Evolutionary conservation across 1,139 yeast genomes (phyloP).

Genomic region (Yamadazyma siamensis): DNA sequence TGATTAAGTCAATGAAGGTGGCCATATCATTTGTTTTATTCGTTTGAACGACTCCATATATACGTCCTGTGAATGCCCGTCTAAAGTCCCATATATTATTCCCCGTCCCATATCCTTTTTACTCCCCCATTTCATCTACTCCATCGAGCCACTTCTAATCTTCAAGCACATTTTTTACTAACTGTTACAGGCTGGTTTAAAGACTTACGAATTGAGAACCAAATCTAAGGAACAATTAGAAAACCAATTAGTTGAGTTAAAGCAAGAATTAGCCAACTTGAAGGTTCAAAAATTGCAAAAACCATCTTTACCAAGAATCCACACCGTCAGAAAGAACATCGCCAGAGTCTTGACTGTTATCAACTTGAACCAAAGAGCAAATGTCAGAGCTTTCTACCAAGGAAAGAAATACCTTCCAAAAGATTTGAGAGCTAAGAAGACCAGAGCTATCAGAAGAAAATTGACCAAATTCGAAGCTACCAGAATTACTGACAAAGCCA

Average conservation of each 20-base stretch:
- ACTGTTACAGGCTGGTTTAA: slow-evolving; percentile 71
- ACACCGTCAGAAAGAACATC: slow-evolving; percentile 96
- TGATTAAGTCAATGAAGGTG: slow-evolving; percentile 1
- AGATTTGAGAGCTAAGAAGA: slow-evolving; percentile 98
- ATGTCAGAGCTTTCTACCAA: slow-evolving; percentile 91
- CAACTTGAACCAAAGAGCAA: slow-evolving; percentile 95
- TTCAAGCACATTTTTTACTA: slow-evolving; percentile 6
- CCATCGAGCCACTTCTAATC: slow-evolving; percentile 1
- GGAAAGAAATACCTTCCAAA: slow-evolving; percentile 98
- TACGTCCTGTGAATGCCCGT: no score
- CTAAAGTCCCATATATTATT: no score
- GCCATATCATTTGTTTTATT: no score
- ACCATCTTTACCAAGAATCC: slow-evolving; percentile 92
- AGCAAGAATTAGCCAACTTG: slow-evolving; percentile 94
- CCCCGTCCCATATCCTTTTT: neutral
- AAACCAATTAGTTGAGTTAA: slow-evolving; percentile 89
- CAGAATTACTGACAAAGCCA: slow-evolving; percentile 81
- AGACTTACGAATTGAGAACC: slow-evolving; percentile 95
- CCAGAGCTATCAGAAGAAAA: slow-evolving; percentile 99
- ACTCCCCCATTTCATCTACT: neutral
- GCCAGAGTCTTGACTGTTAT: slow-evolving; percentile 97
- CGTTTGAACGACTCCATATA: no score
- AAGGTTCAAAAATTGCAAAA: slow-evolving; percentile 93
- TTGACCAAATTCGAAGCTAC: slow-evolving; percentile 85
- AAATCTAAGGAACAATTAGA: slow-evolving; percentile 97